These are phyloP conservation scores for Teunomyces tritomae DNA, from an alignment of 805 yeast species.

Conservation along the genomic window DNA sequence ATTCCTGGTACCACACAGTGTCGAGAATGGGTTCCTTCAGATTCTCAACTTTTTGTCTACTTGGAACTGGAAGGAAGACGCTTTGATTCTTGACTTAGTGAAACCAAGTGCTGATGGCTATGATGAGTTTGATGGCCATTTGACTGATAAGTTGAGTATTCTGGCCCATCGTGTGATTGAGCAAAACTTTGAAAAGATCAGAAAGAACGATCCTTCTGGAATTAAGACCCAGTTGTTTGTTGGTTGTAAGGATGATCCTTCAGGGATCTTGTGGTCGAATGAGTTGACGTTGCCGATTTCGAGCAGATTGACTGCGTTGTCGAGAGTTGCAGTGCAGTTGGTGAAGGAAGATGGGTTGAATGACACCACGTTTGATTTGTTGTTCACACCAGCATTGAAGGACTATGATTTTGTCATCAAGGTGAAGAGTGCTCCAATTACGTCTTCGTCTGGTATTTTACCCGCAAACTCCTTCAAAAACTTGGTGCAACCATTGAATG, in stretches of 20 bases:
- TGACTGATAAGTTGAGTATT: slow-evolving; percentile 61
- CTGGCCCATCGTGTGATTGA: slow-evolving; percentile 61
- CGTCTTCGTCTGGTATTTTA: slow-evolving; percentile 54
- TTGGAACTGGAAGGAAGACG: slow-evolving; percentile 96
- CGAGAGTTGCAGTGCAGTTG: slow-evolving; percentile 68
- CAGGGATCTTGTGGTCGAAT: slow-evolving; percentile 82
- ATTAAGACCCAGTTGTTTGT: slow-evolving; percentile 76
- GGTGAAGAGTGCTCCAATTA: slow-evolving; percentile 46
- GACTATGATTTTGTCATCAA: slow-evolving; percentile 83
- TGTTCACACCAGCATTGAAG: slow-evolving; percentile 77
- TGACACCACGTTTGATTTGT: slow-evolving; percentile 42
- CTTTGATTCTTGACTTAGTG: slow-evolving; percentile 75
- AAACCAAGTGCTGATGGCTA: slow-evolving; percentile 23
- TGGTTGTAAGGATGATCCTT: slow-evolving; percentile 79
- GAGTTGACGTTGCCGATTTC: slow-evolving; percentile 69
- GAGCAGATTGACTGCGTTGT: slow-evolving; percentile 80
- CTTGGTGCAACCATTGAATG: slow-evolving; percentile 42
- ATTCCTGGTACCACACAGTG: slow-evolving; percentile 75
- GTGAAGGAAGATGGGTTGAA: slow-evolving; percentile 45
- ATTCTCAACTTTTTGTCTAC: slow-evolving; percentile 63
- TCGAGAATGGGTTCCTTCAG: slow-evolving; percentile 77
- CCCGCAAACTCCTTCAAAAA: slow-evolving; percentile 60
- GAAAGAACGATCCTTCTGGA: slow-evolving; percentile 81
- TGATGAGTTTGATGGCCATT: slow-evolving; percentile 25
- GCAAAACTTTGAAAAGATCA: slow-evolving; percentile 60